Percentiles rank a stretch among this genome's conserved stretches.
phyloP scores from a whole-genome alignment of 139 green algal genomes.

The Limnomonas spitsbergensis region DNA sequence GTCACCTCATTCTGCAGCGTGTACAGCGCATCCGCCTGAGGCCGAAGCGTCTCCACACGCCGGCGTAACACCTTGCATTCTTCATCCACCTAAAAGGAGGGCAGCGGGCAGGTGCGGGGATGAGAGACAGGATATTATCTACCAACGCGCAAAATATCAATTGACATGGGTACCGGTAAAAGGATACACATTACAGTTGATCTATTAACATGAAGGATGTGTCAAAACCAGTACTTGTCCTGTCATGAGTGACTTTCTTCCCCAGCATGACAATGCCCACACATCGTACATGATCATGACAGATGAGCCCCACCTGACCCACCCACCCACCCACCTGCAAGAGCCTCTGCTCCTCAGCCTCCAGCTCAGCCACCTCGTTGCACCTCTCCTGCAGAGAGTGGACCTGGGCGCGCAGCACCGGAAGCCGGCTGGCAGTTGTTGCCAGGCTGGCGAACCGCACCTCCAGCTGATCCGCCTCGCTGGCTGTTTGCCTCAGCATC shows the following conservation, averaged over 20 bases:
- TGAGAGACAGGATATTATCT: too few species aligned
- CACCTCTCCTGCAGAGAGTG: neutral
- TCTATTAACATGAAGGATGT: too few species aligned
- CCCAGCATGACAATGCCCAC: too few species aligned
- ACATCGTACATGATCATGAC: too few species aligned
- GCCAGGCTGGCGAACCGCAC: constrained; percentile 10
- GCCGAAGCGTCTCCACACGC: neutral
- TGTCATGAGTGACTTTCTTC: too few species aligned
- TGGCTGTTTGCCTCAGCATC: neutral
- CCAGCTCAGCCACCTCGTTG: constrained; percentile 13
- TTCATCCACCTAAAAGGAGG: neutral
- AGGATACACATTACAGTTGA: too few species aligned
- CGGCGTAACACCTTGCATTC: neutral
- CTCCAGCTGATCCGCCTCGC: constrained; percentile 26
- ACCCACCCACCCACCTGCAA: constrained; percentile 4
- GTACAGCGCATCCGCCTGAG: neutral
- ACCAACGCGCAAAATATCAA: too few species aligned
- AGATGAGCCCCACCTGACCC: neutral
- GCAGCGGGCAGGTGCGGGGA: too few species aligned
- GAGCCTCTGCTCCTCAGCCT: neutral
- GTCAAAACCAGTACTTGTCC: too few species aligned
- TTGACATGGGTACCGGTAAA: too few species aligned
- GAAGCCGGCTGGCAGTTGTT: constrained; percentile 17
- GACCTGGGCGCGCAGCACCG: constrained; percentile 15
- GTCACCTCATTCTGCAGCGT: neutral